Percentiles rank a stretch among this genome's conserved stretches.
Evolutionary conservation across 2,329 filamentous ascomycete genomes (phyloP).

Genomic region (Colletotrichum abscissum): DNA sequence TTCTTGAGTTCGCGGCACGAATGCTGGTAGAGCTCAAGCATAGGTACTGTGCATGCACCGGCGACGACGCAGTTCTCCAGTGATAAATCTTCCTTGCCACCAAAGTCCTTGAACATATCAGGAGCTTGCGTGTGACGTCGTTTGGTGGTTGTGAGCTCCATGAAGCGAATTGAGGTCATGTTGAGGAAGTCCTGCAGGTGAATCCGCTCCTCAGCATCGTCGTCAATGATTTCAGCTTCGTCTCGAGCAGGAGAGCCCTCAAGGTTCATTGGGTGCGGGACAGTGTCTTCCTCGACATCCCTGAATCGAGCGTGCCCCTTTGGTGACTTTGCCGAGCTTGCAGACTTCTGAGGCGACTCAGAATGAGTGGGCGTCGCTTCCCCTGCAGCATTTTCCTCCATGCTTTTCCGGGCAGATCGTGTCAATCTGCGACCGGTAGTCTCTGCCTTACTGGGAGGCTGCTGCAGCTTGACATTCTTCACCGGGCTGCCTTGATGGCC

Average conservation of each 20-base stretch:
- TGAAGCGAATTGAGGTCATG: slow-evolving; percentile 96
- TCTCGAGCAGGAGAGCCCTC: slow-evolving; percentile 54
- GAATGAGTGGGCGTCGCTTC: slow-evolving; percentile 54
- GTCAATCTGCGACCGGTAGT: slow-evolving; percentile 70
- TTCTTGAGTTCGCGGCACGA: slow-evolving; percentile 96
- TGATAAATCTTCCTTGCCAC: slow-evolving; percentile 63
- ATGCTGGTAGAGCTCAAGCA: slow-evolving; percentile 95
- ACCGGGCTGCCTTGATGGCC: slow-evolving; percentile 80
- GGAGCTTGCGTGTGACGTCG: slow-evolving; percentile 84
- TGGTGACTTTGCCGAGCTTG: slow-evolving; percentile 63
- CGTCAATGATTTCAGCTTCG: slow-evolving; percentile 55
- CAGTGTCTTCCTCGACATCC: slow-evolving; percentile 60
- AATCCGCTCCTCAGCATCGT: slow-evolving; percentile 72
- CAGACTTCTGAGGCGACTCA: slow-evolving; percentile 60
- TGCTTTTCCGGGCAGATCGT: slow-evolving; percentile 59
- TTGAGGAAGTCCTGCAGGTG: slow-evolving; percentile 93
- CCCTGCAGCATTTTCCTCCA: slow-evolving; percentile 51
- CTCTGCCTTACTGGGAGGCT: slow-evolving; percentile 75
- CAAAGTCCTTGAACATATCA: slow-evolving; percentile 53
- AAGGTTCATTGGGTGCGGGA: slow-evolving; percentile 54
- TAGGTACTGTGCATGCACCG: slow-evolving; percentile 89
- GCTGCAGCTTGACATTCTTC: slow-evolving; percentile 77
- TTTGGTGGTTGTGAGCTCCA: slow-evolving; percentile 98
- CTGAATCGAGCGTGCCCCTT: slow-evolving; percentile 66
- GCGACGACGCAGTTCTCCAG: slow-evolving; percentile 87